Base-by-base conservation (phyloP, 2,329 filamentous ascomycete genomes). In the Apiospora kogelbergensis region DNA sequence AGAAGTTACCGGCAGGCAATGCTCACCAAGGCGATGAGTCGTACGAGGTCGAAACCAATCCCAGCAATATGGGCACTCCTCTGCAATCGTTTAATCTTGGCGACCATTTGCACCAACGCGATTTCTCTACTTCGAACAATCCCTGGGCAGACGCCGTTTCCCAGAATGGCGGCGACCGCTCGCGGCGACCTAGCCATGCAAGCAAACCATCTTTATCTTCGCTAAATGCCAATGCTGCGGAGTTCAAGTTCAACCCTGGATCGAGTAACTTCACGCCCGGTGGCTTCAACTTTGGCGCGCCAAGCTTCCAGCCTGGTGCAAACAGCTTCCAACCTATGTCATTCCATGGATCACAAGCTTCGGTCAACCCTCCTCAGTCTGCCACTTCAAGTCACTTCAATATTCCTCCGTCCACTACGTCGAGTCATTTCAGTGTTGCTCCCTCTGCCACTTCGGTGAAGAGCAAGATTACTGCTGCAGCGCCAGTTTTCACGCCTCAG, bases 191-290 rank as follows among this genome's bases (percentile, higher is more conserved):
- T 13, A 88, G 86, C 72, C 92, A 94, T 75, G 86, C 84, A 22
- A 91, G 90, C 76, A 93, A 91, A 74, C 84, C 90, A 3, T 95
- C 89, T 0, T 80, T 90, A 57, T 93, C 94, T 0, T 95, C 91
- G 73, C 87, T 98, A 74, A 98, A 98, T 75, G 94, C 97, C 40
- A 89, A 91, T 71, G 95, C 95, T 0, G 92, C 94, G 63, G 93
- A 96, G 76, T 98, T 98, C 84, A 93, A 91, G 74, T 95, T 95
- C 80, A 88, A 89, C 71, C 87, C 87, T 3, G 63, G 53, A 60
- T 78, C 81, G 2, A 86, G 78, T 74, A 81, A 80, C 33, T 89
- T 89, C 74, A 82, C 84, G 45, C 83, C 85, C 42, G 78, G 81
- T 20, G 80, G 84, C n/a, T 88, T 88, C 74, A 81, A 81, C 46